Base-by-base conservation (phyloP, 2,329 filamentous ascomycete species). In the Pestalotiopsis sp. region DNA sequence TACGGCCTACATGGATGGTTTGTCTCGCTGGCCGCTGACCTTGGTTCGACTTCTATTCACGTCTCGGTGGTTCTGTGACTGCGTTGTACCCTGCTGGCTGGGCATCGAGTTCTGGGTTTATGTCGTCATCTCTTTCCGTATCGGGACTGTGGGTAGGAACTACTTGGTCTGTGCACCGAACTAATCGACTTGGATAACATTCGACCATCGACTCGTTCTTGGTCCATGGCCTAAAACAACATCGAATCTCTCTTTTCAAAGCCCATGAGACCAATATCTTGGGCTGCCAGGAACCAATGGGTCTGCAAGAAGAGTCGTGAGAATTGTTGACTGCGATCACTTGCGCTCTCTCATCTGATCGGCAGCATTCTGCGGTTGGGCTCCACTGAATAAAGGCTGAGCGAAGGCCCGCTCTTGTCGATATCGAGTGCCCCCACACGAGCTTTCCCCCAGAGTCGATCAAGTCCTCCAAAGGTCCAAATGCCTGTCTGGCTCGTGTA, bases 31-130 rank as follows among this genome's bases (percentile, higher is more conserved):
- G 31, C 25, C 57, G 57, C 57, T 13, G 25, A 23, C 57, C 57
- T 60, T 60, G 23, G 23, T 27, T 60, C 36, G 38, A 52, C 23
- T 23, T 25, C 23, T 65, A 38, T 36, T 38, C 49, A 23, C 45
- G 65, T 52, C 20, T 66, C 49, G 27, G 14, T 23, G 41, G 14
- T 66, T 31, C 57, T 49, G 20, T 27, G 52, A 67, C 65, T 23
- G 39, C 65, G 65, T 67, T 67, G 27, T 39, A 67, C 65, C 65
- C 65, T 60, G 65, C 52, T 59, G 52, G 38, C 58, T 45, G 65
- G 65, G 52, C 65, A 67, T 41, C 65, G 56, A 67, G 13, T n/a
- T 13, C 31, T 23, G 20, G 14, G 11, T 25, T 45, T 20, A 67
- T 67, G 65, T 39, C 65, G 65, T 67, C 52, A 60, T 60, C 52